Evolutionary conservation across 2,329 filamentous ascomycete species (phyloP).

Genomic region (Dendrostoma leiphaemia): DNA sequence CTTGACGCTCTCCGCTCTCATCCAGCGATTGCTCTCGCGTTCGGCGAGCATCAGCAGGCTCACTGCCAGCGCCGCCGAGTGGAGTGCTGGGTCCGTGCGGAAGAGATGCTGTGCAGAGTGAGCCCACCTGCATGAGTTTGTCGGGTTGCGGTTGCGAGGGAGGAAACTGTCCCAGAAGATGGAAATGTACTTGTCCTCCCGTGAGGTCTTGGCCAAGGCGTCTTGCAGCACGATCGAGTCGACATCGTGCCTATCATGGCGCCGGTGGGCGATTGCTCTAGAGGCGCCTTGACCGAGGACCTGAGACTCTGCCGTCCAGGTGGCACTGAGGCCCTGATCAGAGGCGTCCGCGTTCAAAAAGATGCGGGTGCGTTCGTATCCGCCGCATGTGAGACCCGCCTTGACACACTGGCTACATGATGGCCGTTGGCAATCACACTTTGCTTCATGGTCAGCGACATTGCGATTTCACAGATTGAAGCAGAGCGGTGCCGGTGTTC

Average conservation of each 20-base stretch:
- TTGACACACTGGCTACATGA: constrained; percentile 23
- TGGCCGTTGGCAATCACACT: constrained; percentile 25
- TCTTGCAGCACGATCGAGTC: background rate
- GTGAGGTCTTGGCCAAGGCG: background rate
- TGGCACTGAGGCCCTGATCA: background rate
- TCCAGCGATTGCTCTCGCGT: constrained; percentile 5
- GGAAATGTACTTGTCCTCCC: constrained; percentile 7
- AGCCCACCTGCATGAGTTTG: constrained; percentile 22
- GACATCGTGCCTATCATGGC: background rate
- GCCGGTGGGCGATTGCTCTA: constrained; percentile 1
- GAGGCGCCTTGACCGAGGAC: background rate
- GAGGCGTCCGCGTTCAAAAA: constrained; percentile 22
- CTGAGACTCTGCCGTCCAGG: background rate
- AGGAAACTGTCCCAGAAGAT: constrained; percentile 3
- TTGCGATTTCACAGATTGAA: background rate
- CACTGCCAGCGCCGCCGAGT: constrained; percentile 2
- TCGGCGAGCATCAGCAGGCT: constrained; percentile 19
- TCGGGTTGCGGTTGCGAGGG: background rate
- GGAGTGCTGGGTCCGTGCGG: constrained; percentile 19
- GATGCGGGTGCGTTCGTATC: constrained; percentile 24
- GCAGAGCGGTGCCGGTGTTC: no score
- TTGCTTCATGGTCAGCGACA: background rate
- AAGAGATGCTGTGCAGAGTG: constrained; percentile 20
- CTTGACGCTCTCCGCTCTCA: constrained; percentile 20
- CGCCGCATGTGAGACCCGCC: constrained; percentile 22